Percentiles rank a stretch among this genome's conserved stretches.
Evolutionary conservation across 208 protist genomes (phyloP).

Genomic region (Leishmania martiniquensis): DNA sequence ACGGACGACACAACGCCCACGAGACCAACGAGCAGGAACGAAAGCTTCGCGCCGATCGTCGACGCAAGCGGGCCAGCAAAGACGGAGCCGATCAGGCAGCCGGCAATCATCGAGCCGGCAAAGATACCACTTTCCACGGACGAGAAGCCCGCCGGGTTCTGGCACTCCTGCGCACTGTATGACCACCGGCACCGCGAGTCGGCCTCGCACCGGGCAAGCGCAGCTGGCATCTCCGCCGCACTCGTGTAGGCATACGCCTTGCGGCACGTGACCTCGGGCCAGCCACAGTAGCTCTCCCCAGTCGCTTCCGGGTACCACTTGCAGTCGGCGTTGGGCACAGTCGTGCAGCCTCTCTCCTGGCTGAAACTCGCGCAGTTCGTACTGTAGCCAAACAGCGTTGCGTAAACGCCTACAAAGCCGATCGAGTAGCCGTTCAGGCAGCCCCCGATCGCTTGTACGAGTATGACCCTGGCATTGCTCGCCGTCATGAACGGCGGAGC

Average conservation of each 20-base stretch:
- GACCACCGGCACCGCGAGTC: constrained; percentile 59
- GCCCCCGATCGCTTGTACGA: constrained; percentile 52
- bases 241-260: constrained; percentile 11
- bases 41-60: constrained; percentile 51
- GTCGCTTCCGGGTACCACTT: constrained; percentile 33
- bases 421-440: constrained; percentile 74
- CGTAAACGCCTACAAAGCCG: constrained; percentile 79
- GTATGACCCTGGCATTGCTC: constrained; percentile 53
- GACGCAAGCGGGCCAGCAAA: constrained; percentile 53
- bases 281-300: constrained; percentile 35
- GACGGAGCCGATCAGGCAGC: constrained; percentile 76
- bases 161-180: constrained; percentile 50
- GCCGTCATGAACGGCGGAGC: constrained; percentile 20
- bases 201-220: constrained; percentile 12
- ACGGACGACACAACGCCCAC: constrained; percentile 55
- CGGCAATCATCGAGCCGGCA: constrained; percentile 81
- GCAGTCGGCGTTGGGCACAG: constrained; percentile 56
- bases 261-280: constrained; percentile 39
- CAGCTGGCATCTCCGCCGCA: background rate
- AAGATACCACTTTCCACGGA: constrained; percentile 78
- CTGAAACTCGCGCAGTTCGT: constrained; percentile 63
- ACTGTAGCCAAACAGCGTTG: constrained; percentile 53
- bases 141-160: constrained; percentile 58
- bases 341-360: constrained; percentile 36
- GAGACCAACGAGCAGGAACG: constrained; percentile 66